Evolutionary conservation across 1,284 basidiomycete species (phyloP), one percentile per base, ranked within the genome.

Genomic region (Ganoderma lucidum): DNA sequence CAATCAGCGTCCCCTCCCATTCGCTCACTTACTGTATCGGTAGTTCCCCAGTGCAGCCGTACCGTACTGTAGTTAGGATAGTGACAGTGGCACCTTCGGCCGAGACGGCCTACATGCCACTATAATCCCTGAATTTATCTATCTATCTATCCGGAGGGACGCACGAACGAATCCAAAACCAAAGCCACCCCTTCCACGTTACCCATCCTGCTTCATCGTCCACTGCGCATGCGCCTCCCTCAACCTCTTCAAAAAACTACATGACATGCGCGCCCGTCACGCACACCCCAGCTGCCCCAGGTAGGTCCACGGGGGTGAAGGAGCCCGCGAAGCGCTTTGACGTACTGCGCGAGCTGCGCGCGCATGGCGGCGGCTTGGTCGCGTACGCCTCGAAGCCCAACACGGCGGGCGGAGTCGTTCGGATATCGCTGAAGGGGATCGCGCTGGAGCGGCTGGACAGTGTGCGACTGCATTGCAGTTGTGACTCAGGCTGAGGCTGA

Each of bases 161-260:
- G n/a, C 3, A 48, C 45, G n/a, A 45, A 45, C 44, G 19, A 45
- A 41, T 41, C 39, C n/a, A 35, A 35, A 35, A 35, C 35, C 35
- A 35, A 35, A 35, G 6, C 45, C 45, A 8, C 19, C 19, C 23
- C 48, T 1, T 35, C 8, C 8, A 35, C 35, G 3, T 35, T 37
- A 44, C 44, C 65, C 65, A 37, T 70, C 67, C 44, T 35, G n/a
- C 37, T 39, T 39, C 39, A 73, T 68, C 53, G 70, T 73, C 76
- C 76, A 77, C 60, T 73, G 69, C 14, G 60, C 65, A 65, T 92
- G 85, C 62, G 87, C 79, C 30, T 81, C 79, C 63, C 82, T 80
- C 70, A 92, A 78, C 44, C 87, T 73, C 64, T 79, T 80, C 23
- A 23, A 23, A 75, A 51, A 90, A 83, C 66, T 79, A 82, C 72